Evolutionary conservation across 2,329 filamentous ascomycete species (phyloP), one percentile per base, ranked within the genome.

Genomic region (Beauveria australis): DNA sequence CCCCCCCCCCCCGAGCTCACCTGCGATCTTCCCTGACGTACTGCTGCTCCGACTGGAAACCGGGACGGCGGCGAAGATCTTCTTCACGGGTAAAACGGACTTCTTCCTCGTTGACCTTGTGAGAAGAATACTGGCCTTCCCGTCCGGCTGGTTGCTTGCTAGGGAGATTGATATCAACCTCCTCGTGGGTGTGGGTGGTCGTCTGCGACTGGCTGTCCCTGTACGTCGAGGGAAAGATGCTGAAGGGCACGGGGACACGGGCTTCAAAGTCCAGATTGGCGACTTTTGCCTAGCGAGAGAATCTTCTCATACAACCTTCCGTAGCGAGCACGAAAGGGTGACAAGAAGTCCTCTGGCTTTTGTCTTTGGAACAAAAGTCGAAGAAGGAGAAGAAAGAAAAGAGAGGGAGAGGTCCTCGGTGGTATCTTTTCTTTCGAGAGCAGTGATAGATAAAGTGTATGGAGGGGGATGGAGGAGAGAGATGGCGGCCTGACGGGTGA

Each of bases 231-330:
- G 93, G 93, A 87, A 97, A 97, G 89, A 97, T 89, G 90, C 92
- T 97, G 88, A 97, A 96, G 82, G 93, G 93, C 81, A 97, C 94
- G 84, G 93, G 91, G 81, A 97, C 90, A 81, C 92, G 90, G 81
- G 92, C 92, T 89, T 96, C 92, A 94, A 96, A 97, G 91, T 97
- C 92, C 92, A 97, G 92, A 84, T 91, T 97, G 91, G 82, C 91
- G 89, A 89, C 87, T 87, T 89, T 86, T 87, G 70, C 76, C 77
- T 78, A 80, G 86, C 78, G 75, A 78, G 79, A 81, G 76, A 78
- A 85, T 83, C 82, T 86, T 87, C 87, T 90, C 85, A 76, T 75
- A 72, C 75, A 77, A 76, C 75, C 75, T 76, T 74, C 68, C 84
- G 85, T 85, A 76, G 75, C 80, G 79, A 75, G 76, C 66, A 76